phyloP scores from a whole-genome alignment of 2,329 filamentous ascomycete genomes.

The Colletotrichum sp. region DNA sequence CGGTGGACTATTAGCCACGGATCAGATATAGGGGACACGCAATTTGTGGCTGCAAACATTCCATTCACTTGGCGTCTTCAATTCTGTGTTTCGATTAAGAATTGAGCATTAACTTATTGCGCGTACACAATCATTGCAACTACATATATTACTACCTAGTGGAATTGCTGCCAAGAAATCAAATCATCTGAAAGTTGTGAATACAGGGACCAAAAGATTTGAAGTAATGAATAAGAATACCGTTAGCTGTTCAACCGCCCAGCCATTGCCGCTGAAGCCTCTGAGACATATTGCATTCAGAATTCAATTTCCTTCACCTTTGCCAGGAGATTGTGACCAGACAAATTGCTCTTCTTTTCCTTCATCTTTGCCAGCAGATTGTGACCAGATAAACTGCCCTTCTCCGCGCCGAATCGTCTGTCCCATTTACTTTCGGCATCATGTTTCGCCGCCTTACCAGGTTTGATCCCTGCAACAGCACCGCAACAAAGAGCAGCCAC shows the following conservation, averaged over 20 bases:
- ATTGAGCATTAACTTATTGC: neutral
- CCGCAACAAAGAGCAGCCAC: neutral
- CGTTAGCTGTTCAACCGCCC: neutral
- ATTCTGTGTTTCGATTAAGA: neutral
- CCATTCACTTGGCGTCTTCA: neutral
- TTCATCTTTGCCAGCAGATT: neutral
- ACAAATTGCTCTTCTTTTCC: too few species aligned
- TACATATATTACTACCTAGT: too few species aligned
- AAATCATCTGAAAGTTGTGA: neutral
- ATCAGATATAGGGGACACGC: neutral
- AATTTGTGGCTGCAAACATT: neutral
- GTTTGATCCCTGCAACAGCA: neutral
- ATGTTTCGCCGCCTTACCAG: neutral
- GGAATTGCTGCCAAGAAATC: fast-evolving
- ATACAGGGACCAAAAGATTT: neutral
- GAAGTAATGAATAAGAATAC: neutral
- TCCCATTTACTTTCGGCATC: neutral
- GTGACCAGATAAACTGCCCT: neutral
- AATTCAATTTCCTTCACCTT: neutral
- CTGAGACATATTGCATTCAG: neutral
- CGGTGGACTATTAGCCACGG: neutral
- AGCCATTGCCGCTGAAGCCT: fast-evolving
- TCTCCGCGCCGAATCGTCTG: neutral
- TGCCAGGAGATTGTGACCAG: neutral
- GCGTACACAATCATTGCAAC: neutral